Conservation (phyloP, 768 basidiomycete genomes). For the Myochromella boudieri region DNA sequence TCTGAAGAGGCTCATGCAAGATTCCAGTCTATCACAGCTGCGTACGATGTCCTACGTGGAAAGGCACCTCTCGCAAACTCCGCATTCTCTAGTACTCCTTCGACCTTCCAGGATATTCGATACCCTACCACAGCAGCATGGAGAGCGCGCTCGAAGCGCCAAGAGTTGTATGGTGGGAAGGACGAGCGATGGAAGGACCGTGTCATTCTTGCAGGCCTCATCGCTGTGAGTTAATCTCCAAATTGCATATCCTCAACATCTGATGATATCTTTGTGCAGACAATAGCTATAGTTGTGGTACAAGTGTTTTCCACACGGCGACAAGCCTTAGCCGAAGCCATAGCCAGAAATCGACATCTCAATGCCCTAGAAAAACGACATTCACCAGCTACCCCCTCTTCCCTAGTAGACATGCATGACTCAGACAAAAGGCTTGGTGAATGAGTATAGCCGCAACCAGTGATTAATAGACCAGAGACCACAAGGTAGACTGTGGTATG, state of each 20-base stretch:
- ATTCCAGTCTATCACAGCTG: conserved; percentile 67
- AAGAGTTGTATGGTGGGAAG: conserved; percentile 50
- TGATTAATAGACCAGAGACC: too few relatives aligned
- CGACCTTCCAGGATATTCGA: conserved; percentile 18
- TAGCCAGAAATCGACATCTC: conserved; percentile 8
- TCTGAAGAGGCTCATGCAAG: conserved; percentile 56
- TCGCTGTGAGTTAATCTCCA: conserved; percentile 40
- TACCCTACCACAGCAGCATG: conserved; percentile 38
- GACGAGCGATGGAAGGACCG: conserved; percentile 73
- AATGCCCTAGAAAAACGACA: background rate
- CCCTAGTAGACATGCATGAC: conserved; percentile 12
- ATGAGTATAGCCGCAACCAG: background rate
- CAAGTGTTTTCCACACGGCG: conserved; percentile 30
- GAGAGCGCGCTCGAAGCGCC: conserved; percentile 44
- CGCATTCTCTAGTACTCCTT: conserved; percentile 4
- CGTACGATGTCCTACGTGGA: conserved; percentile 65
- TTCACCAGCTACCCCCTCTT: conserved; percentile 1
- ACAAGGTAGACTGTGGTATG: background rate
- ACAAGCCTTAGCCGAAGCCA: conserved; percentile 26
- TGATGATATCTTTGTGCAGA: conserved; percentile 18
- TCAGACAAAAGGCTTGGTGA: conserved; percentile 11
- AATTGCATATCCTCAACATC: background rate
- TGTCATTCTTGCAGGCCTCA: conserved; percentile 52
- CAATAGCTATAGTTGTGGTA: conserved; percentile 29
- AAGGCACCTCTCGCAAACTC: conserved; percentile 28